These are phyloP conservation scores for Colletotrichum chlorophyti DNA, from an alignment of 2,329 filamentous ascomycete species.

Conservation along the genomic window DNA sequence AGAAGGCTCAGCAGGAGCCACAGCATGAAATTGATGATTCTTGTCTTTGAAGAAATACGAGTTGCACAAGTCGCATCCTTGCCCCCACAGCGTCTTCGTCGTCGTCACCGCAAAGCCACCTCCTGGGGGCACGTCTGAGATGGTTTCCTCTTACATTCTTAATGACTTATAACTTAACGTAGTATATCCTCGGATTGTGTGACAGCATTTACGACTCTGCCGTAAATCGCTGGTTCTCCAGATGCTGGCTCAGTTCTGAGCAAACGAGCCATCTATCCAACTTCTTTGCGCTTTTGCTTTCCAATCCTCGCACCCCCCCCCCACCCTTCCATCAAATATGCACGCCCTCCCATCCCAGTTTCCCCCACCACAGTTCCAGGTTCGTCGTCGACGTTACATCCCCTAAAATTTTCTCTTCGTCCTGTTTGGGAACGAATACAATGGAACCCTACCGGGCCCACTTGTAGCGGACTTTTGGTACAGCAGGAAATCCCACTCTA, in stretches of 20 bases:
- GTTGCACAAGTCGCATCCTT: conserved; percentile 17
- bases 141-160: too few species aligned
- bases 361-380: conserved; percentile 26
- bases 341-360: not conserved
- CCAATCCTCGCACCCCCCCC: not conserved
- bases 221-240: not conserved
- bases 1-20: not conserved
- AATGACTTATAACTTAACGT: too few species aligned
- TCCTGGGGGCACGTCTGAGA: conserved; percentile 20
- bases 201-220: not conserved
- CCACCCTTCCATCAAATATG: not conserved
- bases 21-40: conserved; percentile 23
- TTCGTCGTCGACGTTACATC: conserved; percentile 30
- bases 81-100: conserved; percentile 19
- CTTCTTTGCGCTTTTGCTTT: not conserved
- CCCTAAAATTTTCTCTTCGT: conserved; percentile 23
- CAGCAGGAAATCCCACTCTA: not conserved
- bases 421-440: conserved; percentile 12
- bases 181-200: too few species aligned
- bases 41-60: conserved; percentile 13
- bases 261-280: not conserved
- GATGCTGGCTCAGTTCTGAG: not conserved
- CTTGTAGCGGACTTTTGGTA: conserved; percentile 6
- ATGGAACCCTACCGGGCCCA: conserved; percentile 3
- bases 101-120: conserved; percentile 17